Evolutionary conservation across 495 filamentous ascomycete genomes (phyloP).

Genomic region (Tricharina praecox): DNA sequence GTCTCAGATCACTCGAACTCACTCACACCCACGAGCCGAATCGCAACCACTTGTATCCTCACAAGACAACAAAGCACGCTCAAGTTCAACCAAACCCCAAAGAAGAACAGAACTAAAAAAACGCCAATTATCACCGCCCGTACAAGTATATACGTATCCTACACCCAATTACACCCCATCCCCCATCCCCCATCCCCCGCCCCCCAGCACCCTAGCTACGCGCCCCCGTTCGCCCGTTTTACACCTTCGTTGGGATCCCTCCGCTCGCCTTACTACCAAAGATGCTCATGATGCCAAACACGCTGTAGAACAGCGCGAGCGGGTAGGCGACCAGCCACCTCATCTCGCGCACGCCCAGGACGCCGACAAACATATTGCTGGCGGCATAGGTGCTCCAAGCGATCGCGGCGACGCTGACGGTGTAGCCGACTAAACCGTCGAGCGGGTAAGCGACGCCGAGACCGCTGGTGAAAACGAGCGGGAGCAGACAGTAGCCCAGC

Average conservation of each 20-base stretch:
- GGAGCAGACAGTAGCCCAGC: conserved; percentile 86
- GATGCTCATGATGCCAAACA: conserved; percentile 72
- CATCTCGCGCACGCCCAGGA: conserved; percentile 80
- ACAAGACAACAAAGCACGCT: too few relatives aligned
- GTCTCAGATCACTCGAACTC: too few relatives aligned
- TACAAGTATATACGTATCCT: too few relatives aligned
- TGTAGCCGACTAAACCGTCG: conserved; percentile 74
- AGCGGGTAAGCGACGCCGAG: conserved; percentile 74
- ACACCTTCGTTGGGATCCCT: conserved; percentile 9
- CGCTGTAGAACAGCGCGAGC: conserved; percentile 76
- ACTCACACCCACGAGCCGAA: too few relatives aligned
- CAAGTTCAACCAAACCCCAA: too few relatives aligned
- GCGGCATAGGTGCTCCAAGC: conserved; percentile 88
- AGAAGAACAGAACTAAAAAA: too few relatives aligned
- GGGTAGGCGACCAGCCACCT: conserved; percentile 87
- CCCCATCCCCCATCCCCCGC: too few relatives aligned
- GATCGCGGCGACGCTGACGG: conserved; percentile 67
- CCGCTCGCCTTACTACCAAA: conserved; percentile 33
- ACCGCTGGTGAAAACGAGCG: conserved; percentile 68
- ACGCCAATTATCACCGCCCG: too few relatives aligned
- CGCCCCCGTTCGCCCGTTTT: too few relatives aligned
- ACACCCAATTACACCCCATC: too few relatives aligned
- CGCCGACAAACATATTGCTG: conserved; percentile 86
- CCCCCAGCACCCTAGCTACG: too few relatives aligned
- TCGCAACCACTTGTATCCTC: too few relatives aligned